These are phyloP conservation scores for Coemansia erecta DNA, from an alignment of 192 early-diverging fungal genomes.

Conservation along the genomic window DNA sequence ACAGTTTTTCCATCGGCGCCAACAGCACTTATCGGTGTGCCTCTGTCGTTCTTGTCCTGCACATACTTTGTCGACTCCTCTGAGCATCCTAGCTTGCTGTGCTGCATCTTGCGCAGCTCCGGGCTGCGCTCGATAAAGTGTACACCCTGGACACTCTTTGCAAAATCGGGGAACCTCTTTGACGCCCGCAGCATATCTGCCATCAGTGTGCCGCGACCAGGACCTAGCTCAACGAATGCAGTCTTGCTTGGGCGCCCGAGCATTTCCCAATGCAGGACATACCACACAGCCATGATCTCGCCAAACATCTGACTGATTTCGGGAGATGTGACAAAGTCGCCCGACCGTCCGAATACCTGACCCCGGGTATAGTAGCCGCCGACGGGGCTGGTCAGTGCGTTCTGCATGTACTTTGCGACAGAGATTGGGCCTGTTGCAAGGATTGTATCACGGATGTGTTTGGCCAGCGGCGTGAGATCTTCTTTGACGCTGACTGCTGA, in stretches of 20 bases:
- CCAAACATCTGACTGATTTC: slow-evolving; percentile 99
- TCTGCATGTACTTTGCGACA: slow-evolving; percentile 84
- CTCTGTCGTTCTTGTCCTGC: slow-evolving; percentile 8
- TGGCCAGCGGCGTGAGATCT: slow-evolving; percentile 55
- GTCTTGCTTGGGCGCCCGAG: slow-evolving; percentile 58
- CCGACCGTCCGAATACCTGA: slow-evolving; percentile 84
- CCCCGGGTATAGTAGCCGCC: slow-evolving; percentile 93
- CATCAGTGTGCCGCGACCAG: slow-evolving; percentile 94
- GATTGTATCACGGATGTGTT: slow-evolving; percentile 58
- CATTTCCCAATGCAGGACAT: slow-evolving; percentile 75
- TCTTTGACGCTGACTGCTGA: slow-evolving; percentile 38
- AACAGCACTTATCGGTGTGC: slow-evolving; percentile 4
- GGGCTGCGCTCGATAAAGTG: slow-evolving; percentile 87
- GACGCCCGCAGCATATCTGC: slow-evolving; percentile 82
- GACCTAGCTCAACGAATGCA: slow-evolving; percentile 79
- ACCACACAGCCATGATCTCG: slow-evolving; percentile 90
- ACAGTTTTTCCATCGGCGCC: slow-evolving; percentile 22
- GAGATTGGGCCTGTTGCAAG: slow-evolving; percentile 68
- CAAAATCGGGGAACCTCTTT: slow-evolving; percentile 66
- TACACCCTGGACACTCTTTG: slow-evolving; percentile 59
- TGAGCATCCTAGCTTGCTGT: slow-evolving; percentile 50
- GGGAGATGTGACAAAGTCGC: slow-evolving; percentile 95
- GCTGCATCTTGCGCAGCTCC: slow-evolving; percentile 65
- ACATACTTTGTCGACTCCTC: slow-evolving; percentile 3
- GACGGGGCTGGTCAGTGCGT: slow-evolving; percentile 79